phyloP scores from a whole-genome alignment of 192 early-diverging fungal species.

The Coemansia sp. region DNA sequence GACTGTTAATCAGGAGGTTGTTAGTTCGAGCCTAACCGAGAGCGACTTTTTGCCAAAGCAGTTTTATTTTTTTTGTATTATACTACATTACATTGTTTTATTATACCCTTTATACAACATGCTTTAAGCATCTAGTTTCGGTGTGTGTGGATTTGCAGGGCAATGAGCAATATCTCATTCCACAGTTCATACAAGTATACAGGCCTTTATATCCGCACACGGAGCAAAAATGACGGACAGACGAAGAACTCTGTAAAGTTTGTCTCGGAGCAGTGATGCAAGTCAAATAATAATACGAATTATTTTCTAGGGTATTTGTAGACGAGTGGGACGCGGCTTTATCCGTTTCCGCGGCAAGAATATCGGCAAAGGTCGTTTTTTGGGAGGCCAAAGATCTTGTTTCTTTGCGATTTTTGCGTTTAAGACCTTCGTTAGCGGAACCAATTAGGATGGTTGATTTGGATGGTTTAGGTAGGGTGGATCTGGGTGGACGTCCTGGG shows the following conservation, averaged over 20 bases:
- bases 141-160: constrained; percentile 56
- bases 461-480: constrained; percentile 8
- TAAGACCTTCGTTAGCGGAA: constrained; percentile 18
- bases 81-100: not conserved
- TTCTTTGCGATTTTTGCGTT: constrained; percentile 33
- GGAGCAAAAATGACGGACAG: constrained; percentile 60
- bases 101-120: constrained; percentile 11
- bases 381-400: constrained; percentile 13
- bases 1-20: constrained; percentile 12
- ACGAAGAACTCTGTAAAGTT: constrained; percentile 33
- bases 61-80: not conserved
- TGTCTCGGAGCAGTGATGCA: constrained; percentile 32
- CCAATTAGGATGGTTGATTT: constrained; percentile 13
- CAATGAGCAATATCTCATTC: constrained; percentile 64
- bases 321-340: not conserved
- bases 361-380: constrained; percentile 24
- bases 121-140: constrained; percentile 57
- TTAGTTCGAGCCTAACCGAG: constrained; percentile 8
- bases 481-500: constrained; percentile 5
- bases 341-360: constrained; percentile 13
- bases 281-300: constrained; percentile 12
- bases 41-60: not conserved
- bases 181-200: constrained; percentile 61
- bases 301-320: not conserved
- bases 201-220: constrained; percentile 61